phyloP scores from a whole-genome alignment of 495 filamentous ascomycete genomes.

The Cudoniella acicularis region DNA sequence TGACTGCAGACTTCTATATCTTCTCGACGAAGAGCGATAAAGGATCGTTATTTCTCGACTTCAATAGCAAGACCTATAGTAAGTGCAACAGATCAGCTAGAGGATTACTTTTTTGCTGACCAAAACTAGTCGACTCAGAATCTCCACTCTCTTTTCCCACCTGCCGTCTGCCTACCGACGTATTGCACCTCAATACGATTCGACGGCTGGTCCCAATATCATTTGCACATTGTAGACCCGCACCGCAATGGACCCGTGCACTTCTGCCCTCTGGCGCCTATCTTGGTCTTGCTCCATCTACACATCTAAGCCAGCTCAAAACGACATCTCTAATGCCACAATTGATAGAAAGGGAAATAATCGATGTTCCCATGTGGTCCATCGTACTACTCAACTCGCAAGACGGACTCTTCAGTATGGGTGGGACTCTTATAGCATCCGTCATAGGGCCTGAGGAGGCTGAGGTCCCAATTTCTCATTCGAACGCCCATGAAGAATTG shows the following conservation, averaged over 20 bases:
- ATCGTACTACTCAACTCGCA: slow-evolving; percentile 5
- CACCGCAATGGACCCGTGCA: slow-evolving; percentile 7
- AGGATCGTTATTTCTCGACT: slow-evolving; percentile 8
- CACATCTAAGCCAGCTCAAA: slow-evolving; percentile 7
- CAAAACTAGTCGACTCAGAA: neutral
- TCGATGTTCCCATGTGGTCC: slow-evolving; percentile 13
- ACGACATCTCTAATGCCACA: slow-evolving; percentile 6
- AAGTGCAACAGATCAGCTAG: neutral
- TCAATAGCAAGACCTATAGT: neutral
- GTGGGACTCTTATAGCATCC: neutral
- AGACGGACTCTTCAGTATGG: slow-evolving; percentile 11
- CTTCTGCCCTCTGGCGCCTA: slow-evolving; percentile 11
- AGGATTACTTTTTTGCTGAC: neutral
- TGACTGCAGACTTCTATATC: slow-evolving; percentile 10
- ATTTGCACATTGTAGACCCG: slow-evolving; percentile 13
- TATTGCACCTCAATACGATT: slow-evolving; percentile 6
- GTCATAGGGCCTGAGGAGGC: neutral
- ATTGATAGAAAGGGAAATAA: slow-evolving; percentile 10
- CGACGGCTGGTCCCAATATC: neutral
- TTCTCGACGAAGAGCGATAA: slow-evolving; percentile 11
- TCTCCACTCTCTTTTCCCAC: slow-evolving; percentile 4
- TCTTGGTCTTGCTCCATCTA: slow-evolving; percentile 9
- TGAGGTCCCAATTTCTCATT: neutral
- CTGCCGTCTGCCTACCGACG: slow-evolving; percentile 7
- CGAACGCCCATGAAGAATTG: neutral